Evolutionary conservation across 1,284 basidiomycete species (phyloP), one percentile per base, ranked within the genome.

Genomic region (Termitomyces sp.): DNA sequence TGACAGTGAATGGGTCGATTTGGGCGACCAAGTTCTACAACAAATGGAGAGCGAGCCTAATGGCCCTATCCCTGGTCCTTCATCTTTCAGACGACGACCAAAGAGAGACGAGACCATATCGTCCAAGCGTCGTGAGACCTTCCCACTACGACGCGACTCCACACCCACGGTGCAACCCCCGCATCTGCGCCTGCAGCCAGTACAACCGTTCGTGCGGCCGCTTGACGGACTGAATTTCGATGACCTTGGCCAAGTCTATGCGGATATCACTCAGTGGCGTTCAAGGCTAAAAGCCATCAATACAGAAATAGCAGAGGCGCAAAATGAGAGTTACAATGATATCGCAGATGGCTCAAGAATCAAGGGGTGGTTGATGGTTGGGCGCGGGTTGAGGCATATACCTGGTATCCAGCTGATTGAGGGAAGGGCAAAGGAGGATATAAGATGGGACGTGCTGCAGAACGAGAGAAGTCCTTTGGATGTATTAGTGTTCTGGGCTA

Each of bases 281-380:
- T 80, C 82, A 36, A 76, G 73, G 57, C 71, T 92, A 36, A 90
- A 90, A 70, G 71, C 74, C 19, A 84, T 91, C 65, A 92, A 92
- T 64, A 70, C 70, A 2, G 82, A 86, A 61, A 88, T 91, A 55
- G 73, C 74, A 8, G 80, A 84, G 6, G 76, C 78, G 10, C 90
- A 92, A 67, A 73, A 74, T 46, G 75, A 80, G 36, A 73, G 79
- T 50, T 90, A 88, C 62, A 80, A 79, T 48, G 80, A 86, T 58
- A 87, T 91, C 52, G 85, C 86, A 7, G 80, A 82, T 45, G 88
- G 89, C 3, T 73, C 74, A 21, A 70, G 75, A 43, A 79, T 89
- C 58, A 83, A 83, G 60, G 90, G 90, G 0, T 92, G 88, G 87
- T 66, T 93, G 42, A 69, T 92, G 61, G 77, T 90, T 33, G 90